These are phyloP conservation scores for Xylariales sp. DNA, from an alignment of 2,329 filamentous ascomycete species.

Conservation along the genomic window DNA sequence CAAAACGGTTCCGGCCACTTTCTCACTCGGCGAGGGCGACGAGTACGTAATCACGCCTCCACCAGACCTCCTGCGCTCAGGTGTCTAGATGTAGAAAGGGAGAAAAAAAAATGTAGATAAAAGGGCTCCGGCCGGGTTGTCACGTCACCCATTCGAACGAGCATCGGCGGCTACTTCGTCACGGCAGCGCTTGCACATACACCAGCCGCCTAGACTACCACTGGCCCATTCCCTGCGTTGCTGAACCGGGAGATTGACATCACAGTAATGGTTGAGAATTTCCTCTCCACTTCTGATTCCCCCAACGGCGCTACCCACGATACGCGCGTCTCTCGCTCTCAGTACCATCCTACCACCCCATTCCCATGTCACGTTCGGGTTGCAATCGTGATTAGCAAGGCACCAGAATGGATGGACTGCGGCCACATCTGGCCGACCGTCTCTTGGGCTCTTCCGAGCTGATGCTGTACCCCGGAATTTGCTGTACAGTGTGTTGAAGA, in stretches of 20 bases:
- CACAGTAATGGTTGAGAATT: constrained; percentile 94
- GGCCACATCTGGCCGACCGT: constrained; percentile 88
- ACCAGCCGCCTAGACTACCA: constrained; percentile 88
- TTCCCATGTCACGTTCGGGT: constrained; percentile 95
- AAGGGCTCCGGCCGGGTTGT: constrained; percentile 18
- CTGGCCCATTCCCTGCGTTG: constrained; percentile 88
- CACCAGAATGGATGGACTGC: constrained; percentile 97
- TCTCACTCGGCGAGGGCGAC: constrained; percentile 43
- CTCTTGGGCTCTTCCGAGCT: constrained; percentile 78
- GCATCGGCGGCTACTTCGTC: constrained; percentile 68
- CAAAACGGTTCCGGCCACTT: constrained; percentile 19
- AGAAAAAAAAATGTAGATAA: constrained; percentile 4
- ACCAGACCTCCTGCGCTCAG: constrained; percentile 35
- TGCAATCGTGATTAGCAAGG: constrained; percentile 94
- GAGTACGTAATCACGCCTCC: constrained; percentile 46
- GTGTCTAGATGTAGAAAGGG: constrained; percentile 16
- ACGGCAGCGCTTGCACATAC: constrained; percentile 85
- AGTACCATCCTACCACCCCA: constrained; percentile 85
- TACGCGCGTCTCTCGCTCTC: constrained; percentile 68
- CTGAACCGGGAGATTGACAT: constrained; percentile 80
- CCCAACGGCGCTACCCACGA: constrained; percentile 61
- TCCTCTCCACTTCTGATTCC: constrained; percentile 85
- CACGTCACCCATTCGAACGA: constrained; percentile 38
- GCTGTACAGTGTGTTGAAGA: constrained; percentile 90
- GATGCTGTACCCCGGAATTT: constrained; percentile 96